Conservation (phyloP, 768 basidiomycete genomes). For the Macrocybe gigantea region DNA sequence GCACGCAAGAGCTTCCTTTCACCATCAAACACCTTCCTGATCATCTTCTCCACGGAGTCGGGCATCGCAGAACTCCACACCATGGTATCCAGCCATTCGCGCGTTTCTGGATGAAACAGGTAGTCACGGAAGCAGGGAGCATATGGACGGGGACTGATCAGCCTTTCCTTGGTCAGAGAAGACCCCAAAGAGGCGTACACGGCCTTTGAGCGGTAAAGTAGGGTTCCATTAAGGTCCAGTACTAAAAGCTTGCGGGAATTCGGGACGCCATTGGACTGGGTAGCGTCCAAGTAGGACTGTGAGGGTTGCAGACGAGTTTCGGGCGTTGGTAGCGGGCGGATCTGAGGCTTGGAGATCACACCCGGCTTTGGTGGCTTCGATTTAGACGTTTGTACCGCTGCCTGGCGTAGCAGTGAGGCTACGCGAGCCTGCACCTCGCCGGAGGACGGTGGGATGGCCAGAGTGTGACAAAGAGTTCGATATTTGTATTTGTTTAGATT, state of each 20-base stretch:
- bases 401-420: no score
- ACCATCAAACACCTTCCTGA: slow-evolving; percentile 43
- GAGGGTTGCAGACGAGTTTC: no score
- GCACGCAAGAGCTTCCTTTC: slow-evolving; percentile 37
- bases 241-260: slow-evolving; percentile 54
- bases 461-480: no score
- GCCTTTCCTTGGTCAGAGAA: not conserved
- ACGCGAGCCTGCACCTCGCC: no score
- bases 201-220: slow-evolving; percentile 47
- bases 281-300: no score
- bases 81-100: slow-evolving; percentile 69
- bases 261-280: not conserved
- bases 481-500: no score
- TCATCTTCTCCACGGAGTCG: slow-evolving; percentile 69
- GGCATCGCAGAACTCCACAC: slow-evolving; percentile 83
- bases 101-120: slow-evolving; percentile 50
- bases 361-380: no score
- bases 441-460: no score
- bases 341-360: no score
- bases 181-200: slow-evolving; percentile 13
- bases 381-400: no score
- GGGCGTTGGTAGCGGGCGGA: no score
- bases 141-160: slow-evolving; percentile 57
- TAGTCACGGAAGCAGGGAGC: slow-evolving; percentile 52
- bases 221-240: slow-evolving; percentile 67